Base-by-base conservation (phyloP, 768 basidiomycete genomes). In the Suillus paluster region DNA sequence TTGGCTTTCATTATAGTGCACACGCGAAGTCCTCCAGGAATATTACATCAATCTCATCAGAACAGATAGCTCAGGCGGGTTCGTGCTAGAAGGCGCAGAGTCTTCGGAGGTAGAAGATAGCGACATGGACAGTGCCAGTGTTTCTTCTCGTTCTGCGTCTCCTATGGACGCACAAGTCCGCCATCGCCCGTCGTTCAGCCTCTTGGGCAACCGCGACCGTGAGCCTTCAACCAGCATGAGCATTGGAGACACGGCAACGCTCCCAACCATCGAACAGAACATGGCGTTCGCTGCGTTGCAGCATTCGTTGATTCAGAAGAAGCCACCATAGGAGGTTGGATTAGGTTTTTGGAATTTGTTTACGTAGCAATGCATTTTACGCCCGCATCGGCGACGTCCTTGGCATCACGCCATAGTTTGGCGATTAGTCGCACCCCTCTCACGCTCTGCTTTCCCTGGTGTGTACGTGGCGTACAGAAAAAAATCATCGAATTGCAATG, bases 1-100 rank as follows among this genome's bases (percentile, higher is more conserved):
- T n/a, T n/a, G n/a, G n/a, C 71, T 62, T 27, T 57, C 30, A 6
- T 53, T 36, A 15, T 79, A 97, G 95, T 94, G 92, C 80, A 94
- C 92, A 23, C 86, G 90, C 64, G 94, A 96, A 68, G 83, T 93
- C 67, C 85, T 97, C 45, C 92, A 97, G 76, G 89, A 94, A 70
- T 98, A 97, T 77, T 97, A 97, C 80, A 82, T 92, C 78, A 97
- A 92, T 73, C 91, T 98, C 71, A 91, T 95, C 62, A 86, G 91
- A 60, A 93, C 94, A 12, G 90, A 96, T 73, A 90, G 86, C 73
- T 77, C 78, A 25, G 86, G 85, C 63, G 77, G 75, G 61, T 92
- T 81, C 70, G 74, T 78, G 64, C 82, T 90, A 68, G 74, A 74
- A 38, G 84, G 85, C 23, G 70, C 79, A 34, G 73, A 77, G 44